Conservation (phyloP, 352 stramenopile species). For the Pythium brachiatum region DNA sequence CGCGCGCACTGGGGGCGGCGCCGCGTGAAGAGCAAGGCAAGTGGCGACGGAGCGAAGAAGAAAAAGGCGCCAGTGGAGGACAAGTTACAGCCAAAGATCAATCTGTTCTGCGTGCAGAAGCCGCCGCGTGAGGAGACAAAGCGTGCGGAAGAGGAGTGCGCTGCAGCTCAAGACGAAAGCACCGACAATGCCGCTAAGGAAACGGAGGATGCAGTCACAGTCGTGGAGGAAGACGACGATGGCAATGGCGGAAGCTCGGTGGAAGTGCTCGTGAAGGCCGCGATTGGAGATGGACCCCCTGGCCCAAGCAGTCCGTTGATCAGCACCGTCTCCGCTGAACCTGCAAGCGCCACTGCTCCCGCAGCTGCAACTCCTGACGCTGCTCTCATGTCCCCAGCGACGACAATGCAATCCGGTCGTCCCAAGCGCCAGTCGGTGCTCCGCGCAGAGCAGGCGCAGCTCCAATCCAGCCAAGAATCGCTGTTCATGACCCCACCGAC, state of each 20-base stretch:
- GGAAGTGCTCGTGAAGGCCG: constrained; percentile 10
- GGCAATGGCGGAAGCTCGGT: constrained; percentile 13
- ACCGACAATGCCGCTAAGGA: background rate
- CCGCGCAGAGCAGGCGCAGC: constrained; percentile 30
- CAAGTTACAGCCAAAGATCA: constrained; percentile 66
- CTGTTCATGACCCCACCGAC: constrained; percentile 25
- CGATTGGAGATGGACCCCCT: background rate
- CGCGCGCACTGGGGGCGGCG: constrained; percentile 54
- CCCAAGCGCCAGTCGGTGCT: constrained; percentile 58
- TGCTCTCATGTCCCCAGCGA: background rate
- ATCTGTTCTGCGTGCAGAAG: constrained; percentile 47
- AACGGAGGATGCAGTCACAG: background rate
- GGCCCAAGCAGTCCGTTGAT: background rate
- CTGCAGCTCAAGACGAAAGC: background rate
- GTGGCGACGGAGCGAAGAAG: constrained; percentile 1
- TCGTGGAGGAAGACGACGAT: constrained; percentile 15
- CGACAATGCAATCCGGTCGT: constrained; percentile 36
- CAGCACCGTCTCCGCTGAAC: background rate
- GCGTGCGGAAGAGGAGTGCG: background rate
- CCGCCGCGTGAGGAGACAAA: background rate
- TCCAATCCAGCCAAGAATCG: background rate
- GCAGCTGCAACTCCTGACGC: background rate
- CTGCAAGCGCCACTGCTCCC: background rate
- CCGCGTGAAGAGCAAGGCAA: constrained; percentile 31
- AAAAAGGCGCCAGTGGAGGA: constrained; percentile 24